Evolutionary conservation across 192 early-diverging fungal species (phyloP).

Genomic region (Nowakowskiella sp.): DNA sequence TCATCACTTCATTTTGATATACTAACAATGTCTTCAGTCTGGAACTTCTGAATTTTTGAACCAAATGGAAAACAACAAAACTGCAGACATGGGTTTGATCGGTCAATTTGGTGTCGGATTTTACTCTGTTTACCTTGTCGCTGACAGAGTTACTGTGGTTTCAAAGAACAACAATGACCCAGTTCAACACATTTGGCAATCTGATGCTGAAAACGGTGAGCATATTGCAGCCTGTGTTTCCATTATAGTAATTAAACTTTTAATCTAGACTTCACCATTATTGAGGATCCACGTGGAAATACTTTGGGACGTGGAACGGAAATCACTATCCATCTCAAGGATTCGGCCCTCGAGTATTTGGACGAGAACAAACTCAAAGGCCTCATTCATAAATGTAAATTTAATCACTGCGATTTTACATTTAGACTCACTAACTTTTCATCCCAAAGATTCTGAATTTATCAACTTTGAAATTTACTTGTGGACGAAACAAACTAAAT

Average conservation of each 20-base stretch:
- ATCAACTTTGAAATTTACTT: conserved; percentile 97
- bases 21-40: conserved; percentile 34
- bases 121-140: conserved; percentile 94
- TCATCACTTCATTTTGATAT: background rate
- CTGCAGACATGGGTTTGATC: conserved; percentile 54
- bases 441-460: conserved; percentile 74
- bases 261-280: conserved; percentile 66
- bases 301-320: conserved; percentile 90
- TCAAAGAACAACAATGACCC: conserved; percentile 79
- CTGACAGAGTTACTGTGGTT: conserved; percentile 87
- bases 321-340: conserved; percentile 86
- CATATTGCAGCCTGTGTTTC: background rate
- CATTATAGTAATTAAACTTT: background rate
- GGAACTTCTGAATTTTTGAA: conserved; percentile 87
- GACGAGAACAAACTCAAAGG: conserved; percentile 55
- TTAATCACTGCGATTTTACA: background rate
- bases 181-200: conserved; percentile 95
- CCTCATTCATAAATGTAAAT: conserved; percentile 61
- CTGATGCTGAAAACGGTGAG: conserved; percentile 69
- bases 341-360: conserved; percentile 76
- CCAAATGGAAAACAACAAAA: conserved; percentile 70
- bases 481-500: conserved; percentile 54
- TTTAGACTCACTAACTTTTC: conserved; percentile 1
- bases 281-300: conserved; percentile 81
- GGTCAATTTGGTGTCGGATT: conserved; percentile 99